Base-by-base conservation (phyloP, 768 basidiomycete genomes). In the Pleurotus salmoneostramineus region DNA sequence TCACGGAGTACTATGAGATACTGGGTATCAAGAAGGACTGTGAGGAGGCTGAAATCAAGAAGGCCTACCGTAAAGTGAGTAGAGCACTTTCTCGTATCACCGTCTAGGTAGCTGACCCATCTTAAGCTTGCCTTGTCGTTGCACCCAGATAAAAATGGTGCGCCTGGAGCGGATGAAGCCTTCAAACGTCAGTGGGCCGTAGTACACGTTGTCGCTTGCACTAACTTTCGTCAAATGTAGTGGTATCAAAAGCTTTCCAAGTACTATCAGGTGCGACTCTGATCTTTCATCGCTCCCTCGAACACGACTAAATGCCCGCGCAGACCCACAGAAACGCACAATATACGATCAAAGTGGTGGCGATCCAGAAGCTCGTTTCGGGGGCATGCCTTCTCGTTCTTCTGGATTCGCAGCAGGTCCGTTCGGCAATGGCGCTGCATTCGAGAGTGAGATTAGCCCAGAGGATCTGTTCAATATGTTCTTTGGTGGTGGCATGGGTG, bases 401-500 rank as follows among this genome's bases (percentile, higher is more conserved):
- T 69, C 83, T 21, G 77, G 79, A 10, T 88, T 84, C 69, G 73
- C 77, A 15, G 62, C 77, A 31, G 74, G 70, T 47, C 72, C 77
- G 11, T 89, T 87, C 58, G 74, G 75, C 27, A 75, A 78, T 14
- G 74, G 76, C 5, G 76, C 76, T 14, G 74, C 74, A 6, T 76
- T 75, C 10, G 89, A 91, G 10, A 85, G 84, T 56, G 95, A 98
- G 72, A 77, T 98, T 63, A 95, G 90, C 57, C 95, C 96, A 4
- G 96, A 98, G 72, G 96, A 98, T 58, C 69, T 98, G 57, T 98
- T 98, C 77, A 96, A 98, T 68, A 95, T 96, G 91, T 97, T 98
- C 83, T 98, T 98, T 69, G 93, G 93, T 14, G 89, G 89, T 21
- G 79, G 81, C 1, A 80, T 77, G 57, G 78, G 76, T 32, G 80